phyloP scores from a whole-genome alignment of 2,329 filamentous ascomycete genomes.

The Rutstroemia sp. region DNA sequence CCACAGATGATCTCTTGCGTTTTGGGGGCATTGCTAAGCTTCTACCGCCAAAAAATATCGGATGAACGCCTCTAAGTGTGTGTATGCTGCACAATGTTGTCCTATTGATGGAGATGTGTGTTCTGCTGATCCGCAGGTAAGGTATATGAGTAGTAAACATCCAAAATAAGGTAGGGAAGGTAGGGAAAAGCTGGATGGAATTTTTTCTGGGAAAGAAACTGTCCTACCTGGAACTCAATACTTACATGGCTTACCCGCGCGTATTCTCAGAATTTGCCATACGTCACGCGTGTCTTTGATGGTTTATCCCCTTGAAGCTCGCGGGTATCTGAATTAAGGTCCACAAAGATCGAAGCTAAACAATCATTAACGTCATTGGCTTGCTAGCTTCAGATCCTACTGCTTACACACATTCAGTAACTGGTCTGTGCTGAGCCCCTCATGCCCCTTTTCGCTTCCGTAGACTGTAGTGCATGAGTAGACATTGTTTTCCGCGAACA shows the following conservation, averaged over 20 bases:
- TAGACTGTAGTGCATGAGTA: no score
- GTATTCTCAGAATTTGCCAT: not conserved
- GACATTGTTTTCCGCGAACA: no score
- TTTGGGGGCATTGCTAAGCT: slow-evolving; percentile 23
- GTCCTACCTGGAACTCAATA: not conserved
- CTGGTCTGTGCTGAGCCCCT: not conserved
- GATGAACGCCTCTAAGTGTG: not conserved
- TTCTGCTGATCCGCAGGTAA: slow-evolving; percentile 2
- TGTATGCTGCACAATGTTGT: not conserved
- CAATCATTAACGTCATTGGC: not conserved
- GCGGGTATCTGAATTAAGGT: not conserved
- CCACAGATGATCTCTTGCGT: slow-evolving; percentile 24
- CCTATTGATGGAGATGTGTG: not conserved
- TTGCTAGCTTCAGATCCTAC: not conserved
- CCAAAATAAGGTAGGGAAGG: not conserved
- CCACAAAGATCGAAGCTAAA: not conserved
- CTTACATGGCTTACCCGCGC: not conserved
- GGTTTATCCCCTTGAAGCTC: no score
- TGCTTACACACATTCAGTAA: not conserved
- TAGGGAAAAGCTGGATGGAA: not conserved
- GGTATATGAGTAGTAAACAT: slow-evolving; percentile 1
- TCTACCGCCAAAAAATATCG: not conserved
- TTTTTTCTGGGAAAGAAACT: not conserved
- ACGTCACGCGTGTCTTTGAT: slow-evolving; percentile 1
- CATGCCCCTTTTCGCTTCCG: no score